Base-by-base conservation (phyloP, 768 basidiomycete species). In the Trametes elegans region DNA sequence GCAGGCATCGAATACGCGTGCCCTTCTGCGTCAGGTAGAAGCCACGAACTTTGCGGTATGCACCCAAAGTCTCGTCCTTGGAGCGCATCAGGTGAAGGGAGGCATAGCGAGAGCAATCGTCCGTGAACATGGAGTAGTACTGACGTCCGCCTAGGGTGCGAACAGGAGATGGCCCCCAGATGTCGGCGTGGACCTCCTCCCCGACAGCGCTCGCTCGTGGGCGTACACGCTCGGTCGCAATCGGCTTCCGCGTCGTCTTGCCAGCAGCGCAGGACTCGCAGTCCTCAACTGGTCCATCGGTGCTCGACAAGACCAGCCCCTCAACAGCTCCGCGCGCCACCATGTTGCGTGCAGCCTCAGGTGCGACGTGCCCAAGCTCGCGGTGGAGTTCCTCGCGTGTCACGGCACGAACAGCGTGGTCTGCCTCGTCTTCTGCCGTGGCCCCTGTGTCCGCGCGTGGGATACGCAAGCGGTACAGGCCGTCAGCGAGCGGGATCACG, bases 161-260 rank as follows among this genome's bases (percentile, higher is more conserved):
- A 0, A 74, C 60, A 0, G 68, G 68, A 0, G 74, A 66, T 6
- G 77, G 78, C 13, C 77, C 79, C 77, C 78, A 80, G 0, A 80
- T 27, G 49, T 82, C 74, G 3, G 67, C 60, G 52, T 78, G 73
- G 5, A 79, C 53, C 29, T 74, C 67, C 1, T 70, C 70, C 7
- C 75, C 70, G 52, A 78, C 68, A 1, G 55, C 60, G 1, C 47
- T 60, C 0, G 71, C 66, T 3, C 62, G 61, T 4, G 71, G 62
- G 0, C 68, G 67, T n/a, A 65, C 40, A 1, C 49, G 57, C 1
- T 57, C 44, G 23, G 67, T 64, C 11, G 67, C 58, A 7, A 68
- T 67, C 0, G 73, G 62, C 52, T 73, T 71, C 0, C 66, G 49
- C 0, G 63, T 76, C 0, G 68, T 65, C 57, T 79, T 81, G 1